Conservation (phyloP, 192 early-diverging fungal genomes). For the Irineochytrium annulatum region DNA sequence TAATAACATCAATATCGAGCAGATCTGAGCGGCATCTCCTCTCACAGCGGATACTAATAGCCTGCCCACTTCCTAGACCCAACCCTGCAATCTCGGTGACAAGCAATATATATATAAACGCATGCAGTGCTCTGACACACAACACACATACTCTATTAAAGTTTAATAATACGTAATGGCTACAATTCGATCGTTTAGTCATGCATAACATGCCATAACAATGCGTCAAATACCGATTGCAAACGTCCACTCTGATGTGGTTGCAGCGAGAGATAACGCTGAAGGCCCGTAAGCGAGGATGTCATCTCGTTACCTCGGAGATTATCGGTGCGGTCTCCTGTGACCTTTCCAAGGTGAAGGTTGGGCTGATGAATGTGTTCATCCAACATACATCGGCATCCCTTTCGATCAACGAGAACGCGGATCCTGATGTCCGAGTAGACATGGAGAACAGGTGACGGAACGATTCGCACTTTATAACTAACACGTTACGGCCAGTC, state of each 20-base stretch:
- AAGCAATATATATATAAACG: too few relatives aligned
- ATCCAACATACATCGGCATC: slow-evolving; percentile 91
- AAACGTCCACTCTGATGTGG: slow-evolving; percentile 39
- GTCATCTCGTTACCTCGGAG: slow-evolving; percentile 73
- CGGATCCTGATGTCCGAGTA: slow-evolving; percentile 65
- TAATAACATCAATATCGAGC: too few relatives aligned
- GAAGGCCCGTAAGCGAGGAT: slow-evolving; percentile 57
- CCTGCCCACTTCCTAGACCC: too few relatives aligned
- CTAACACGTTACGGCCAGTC: background rate
- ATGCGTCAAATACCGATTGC: too few relatives aligned
- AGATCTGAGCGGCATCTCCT: too few relatives aligned
- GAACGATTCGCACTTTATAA: background rate
- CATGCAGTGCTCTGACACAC: too few relatives aligned
- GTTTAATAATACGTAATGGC: too few relatives aligned
- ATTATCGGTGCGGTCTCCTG: slow-evolving; percentile 52
- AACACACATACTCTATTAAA: too few relatives aligned
- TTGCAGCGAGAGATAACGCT: slow-evolving; percentile 61
- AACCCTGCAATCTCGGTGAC: too few relatives aligned
- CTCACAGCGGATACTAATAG: too few relatives aligned
- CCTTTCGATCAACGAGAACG: slow-evolving; percentile 85
- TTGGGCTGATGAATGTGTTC: slow-evolving; percentile 74
- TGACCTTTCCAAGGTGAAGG: slow-evolving; percentile 54
- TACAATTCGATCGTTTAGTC: too few relatives aligned
- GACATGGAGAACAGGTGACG: slow-evolving; percentile 78
- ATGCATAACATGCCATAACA: too few relatives aligned